Percentiles rank a stretch among this genome's conserved stretches.
Evolutionary conservation across 2,329 filamentous ascomycete genomes (phyloP).

Genomic region (Didymella glomerata): DNA sequence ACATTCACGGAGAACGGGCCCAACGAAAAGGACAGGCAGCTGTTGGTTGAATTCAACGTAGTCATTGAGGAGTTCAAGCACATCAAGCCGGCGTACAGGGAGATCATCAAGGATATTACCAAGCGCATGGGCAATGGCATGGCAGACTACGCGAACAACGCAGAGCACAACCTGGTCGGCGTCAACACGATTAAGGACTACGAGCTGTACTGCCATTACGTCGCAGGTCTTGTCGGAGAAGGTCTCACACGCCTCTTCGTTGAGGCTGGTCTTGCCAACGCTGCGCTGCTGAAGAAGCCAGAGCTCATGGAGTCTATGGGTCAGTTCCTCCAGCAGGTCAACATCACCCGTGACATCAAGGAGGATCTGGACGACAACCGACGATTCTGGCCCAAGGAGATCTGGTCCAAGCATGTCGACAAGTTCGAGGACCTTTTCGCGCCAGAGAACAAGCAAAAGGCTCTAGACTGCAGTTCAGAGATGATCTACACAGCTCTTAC

Average conservation of each 20-base stretch:
- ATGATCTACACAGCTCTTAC: conserved; percentile 92
- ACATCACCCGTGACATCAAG: conserved; percentile 94
- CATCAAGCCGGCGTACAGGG: conserved; percentile 82
- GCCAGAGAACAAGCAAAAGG: conserved; percentile 77
- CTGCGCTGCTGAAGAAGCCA: conserved; percentile 78
- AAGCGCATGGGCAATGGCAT: conserved; percentile 97
- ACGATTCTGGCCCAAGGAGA: conserved; percentile 93
- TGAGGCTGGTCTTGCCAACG: conserved; percentile 84
- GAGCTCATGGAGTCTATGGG: conserved; percentile 94
- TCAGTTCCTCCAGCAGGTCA: conserved; percentile 96
- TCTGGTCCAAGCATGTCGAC: conserved; percentile 95
- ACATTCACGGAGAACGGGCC: conserved; percentile 85
- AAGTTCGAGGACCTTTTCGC: conserved; percentile 91
- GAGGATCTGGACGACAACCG: conserved; percentile 90
- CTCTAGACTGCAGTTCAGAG: conserved; percentile 86
- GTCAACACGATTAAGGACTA: conserved; percentile 88
- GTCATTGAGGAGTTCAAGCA: conserved; percentile 87
- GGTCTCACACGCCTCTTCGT: conserved; percentile 91
- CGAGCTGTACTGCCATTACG: conserved; percentile 97
- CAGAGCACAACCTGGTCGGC: conserved; percentile 79
- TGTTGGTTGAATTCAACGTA: conserved; percentile 90
- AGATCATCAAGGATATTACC: conserved; percentile 91
- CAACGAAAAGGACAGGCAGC: conserved; percentile 91
- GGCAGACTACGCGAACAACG: conserved; percentile 91
- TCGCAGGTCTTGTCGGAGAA: conserved; percentile 97